Conservation (phyloP, 1,139 yeast species). For the Hemisphaericaspora subhashii region DNA sequence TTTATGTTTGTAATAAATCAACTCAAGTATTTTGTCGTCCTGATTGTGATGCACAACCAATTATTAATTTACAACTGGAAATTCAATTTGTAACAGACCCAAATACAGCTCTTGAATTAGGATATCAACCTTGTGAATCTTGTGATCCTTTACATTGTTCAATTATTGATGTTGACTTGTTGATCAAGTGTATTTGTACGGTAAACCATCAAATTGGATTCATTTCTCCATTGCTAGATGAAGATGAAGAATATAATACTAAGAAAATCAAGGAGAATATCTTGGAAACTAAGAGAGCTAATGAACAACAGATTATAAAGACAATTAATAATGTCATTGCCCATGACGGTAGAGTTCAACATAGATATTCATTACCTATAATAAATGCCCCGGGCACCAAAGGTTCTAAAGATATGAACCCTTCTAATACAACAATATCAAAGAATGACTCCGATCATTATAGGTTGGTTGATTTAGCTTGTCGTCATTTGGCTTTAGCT, state of each 20-base stretch:
- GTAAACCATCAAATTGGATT: slow-evolving; percentile 62
- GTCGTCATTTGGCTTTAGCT: slow-evolving; percentile 81
- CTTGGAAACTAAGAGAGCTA: slow-evolving; percentile 29
- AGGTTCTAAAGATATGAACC: slow-evolving; percentile 26
- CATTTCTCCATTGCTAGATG: slow-evolving; percentile 49
- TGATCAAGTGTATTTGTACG: slow-evolving; percentile 55
- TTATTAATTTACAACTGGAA: slow-evolving; percentile 43
- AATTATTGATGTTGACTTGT: slow-evolving; percentile 51
- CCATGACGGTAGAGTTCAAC: slow-evolving; percentile 1
- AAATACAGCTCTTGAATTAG: slow-evolving; percentile 44
- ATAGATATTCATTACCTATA: slow-evolving; percentile 30
- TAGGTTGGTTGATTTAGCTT: slow-evolving; percentile 73
- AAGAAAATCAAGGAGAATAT: slow-evolving; percentile 41
- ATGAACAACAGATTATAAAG: slow-evolving; percentile 28
- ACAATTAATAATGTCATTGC: slow-evolving; percentile 21
- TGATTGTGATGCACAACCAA: slow-evolving; percentile 58
- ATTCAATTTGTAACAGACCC: slow-evolving; percentile 43
- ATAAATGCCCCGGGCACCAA: slow-evolving; percentile 25
- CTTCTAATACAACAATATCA: slow-evolving; percentile 30
- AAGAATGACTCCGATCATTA: slow-evolving; percentile 69
- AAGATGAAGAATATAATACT: slow-evolving; percentile 44
- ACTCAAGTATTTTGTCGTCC: slow-evolving; percentile 58
- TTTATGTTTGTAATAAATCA: slow-evolving; percentile 49
- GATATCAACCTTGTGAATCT: slow-evolving; percentile 50
- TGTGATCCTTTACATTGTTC: slow-evolving; percentile 49